Evolutionary conservation across 2,329 filamentous ascomycete species (phyloP), one percentile per base, ranked within the genome.

Genomic region (Scytalidium sp.): DNA sequence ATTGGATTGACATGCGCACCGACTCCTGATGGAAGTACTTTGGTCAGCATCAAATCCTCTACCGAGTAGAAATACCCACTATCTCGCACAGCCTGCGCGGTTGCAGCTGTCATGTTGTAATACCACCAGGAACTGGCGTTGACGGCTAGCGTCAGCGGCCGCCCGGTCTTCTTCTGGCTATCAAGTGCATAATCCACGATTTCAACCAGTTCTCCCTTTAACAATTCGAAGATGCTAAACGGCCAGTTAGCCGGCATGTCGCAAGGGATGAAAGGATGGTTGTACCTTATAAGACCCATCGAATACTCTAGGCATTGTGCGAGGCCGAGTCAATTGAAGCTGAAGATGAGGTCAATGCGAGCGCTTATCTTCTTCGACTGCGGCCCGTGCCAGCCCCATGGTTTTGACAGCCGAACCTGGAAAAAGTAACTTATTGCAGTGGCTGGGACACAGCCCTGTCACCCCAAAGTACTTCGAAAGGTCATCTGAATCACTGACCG

Each of bases 171-270:
- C 27, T 47, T 42, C 29, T 50, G 29, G 21, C 45, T 41, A 3
- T 36, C 29, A 17, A 19, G 19, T 2, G 50, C 50, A 47, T 47
- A 53, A 32, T 53, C 50, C 10, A 43, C 50, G 36, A 53, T 53
- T 17, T 53, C 49, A 2, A 47, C 44, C 29, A 47, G 19, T 20
- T 47, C 41, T 43, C 20, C 43, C 36, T 27, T 10, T 17, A 50
- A 45, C 11, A 47, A 36, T 21, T 41, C 41, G 27, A 51, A 47
- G 3, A 51, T 22, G 41, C 50, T 51, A 21, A 22, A 43, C 4
- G 32, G 15, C 13, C 5, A 4, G 15, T 36, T 36, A 36, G 32
- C 32, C 15, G 5, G 32, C 32, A 36, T 36, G 17, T 10, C 32
- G 13, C 32, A n/a, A 36, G 32, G 17, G 17, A 36, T 15, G 4